Base-by-base conservation (phyloP, 164 flowering plant genomes). In the Aristolochia californica region DNA sequence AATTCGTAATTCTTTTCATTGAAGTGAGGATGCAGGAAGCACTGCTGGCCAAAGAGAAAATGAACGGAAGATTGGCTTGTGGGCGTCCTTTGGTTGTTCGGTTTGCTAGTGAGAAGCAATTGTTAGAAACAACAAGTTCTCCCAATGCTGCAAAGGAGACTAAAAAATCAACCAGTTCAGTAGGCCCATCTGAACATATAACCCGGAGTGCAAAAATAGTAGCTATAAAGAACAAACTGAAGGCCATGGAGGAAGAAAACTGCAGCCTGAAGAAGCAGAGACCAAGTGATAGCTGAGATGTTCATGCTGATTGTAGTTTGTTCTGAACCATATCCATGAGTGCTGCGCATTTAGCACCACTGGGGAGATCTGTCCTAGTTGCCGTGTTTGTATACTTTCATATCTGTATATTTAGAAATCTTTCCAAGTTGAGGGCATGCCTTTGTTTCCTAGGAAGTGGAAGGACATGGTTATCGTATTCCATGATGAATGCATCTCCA, bases 1-100 rank as follows among this genome's bases (percentile, higher is more conserved):
- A 64, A 61, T 62, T 60, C 51, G 80, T 88, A 69, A 85, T 79
- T 77, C 74, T 67, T 58, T 57, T 27, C 23, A 60, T 68, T 80
- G 84, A 87, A 87, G 97, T 90, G 86, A 85, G 95, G 48, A 81
- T 80, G 90, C 83, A 90, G 97, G 95, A 90, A 77, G 97, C 95
- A 62, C 60, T 72, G 72, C 34, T 75, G 69, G 97, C 95, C 27
- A 83, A 83, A 77, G 91, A 87, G 78, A 87, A 81, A 73, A 87
- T 90, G 94, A 77, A 87, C 63, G 94, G 94, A 43, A 83, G 75
- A 63, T 63, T 83, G 68, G 91, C 84, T 51, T 78, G 84, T 74
- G 93, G 93, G 1, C 88, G 97, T 17, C 95, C 95, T 40, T 67
- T 87, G 70, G 80, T 85, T 58, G 91, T 90, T 40, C 93, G 83